Percentiles rank a stretch among this genome's conserved stretches.
Conservation (phyloP, 306 rosid species). For the Inga laurina region DNA sequence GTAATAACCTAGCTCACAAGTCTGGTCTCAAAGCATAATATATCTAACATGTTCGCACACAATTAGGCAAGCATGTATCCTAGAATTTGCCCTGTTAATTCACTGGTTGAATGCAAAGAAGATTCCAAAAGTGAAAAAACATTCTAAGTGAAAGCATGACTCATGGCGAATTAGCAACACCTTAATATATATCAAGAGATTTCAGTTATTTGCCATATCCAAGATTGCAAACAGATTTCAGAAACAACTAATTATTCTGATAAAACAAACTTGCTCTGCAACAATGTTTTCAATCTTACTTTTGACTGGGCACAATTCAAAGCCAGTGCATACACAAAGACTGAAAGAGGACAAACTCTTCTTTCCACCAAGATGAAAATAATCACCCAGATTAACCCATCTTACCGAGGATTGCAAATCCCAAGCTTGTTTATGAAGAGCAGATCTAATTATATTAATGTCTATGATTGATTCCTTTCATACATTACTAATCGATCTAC, state of each 20-base stretch:
- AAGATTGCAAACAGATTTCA: neutral
- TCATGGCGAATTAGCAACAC: neutral
- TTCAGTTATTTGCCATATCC: neutral
- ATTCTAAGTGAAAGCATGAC: neutral
- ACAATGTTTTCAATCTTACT: neutral
- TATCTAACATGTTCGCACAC: slow-evolving; percentile 5
- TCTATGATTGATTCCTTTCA: neutral
- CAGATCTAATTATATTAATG: neutral
- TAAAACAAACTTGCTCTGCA: neutral
- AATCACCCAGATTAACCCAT: neutral
- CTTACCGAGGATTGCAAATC: neutral
- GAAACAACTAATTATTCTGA: neutral
- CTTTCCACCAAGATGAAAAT: slow-evolving; percentile 9
- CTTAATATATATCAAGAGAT: neutral
- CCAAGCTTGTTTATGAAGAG: neutral
- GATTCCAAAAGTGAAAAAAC: neutral
- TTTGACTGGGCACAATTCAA: neutral
- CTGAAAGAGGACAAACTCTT: neutral
- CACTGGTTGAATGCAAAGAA: slow-evolving; percentile 5
- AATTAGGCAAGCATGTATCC: slow-evolving; percentile 11
- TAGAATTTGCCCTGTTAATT: slow-evolving; percentile 1
- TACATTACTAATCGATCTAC: neutral
- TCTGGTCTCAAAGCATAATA: slow-evolving; percentile 23
- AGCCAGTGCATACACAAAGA: neutral
- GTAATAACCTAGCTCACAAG: slow-evolving; percentile 21